A percentile compares a stretch with the other conserved stretches of the same genome.
phyloP scores from a whole-genome alignment of 2,329 filamentous ascomycete genomes.

The Fusarium brevicatenulatum region DNA sequence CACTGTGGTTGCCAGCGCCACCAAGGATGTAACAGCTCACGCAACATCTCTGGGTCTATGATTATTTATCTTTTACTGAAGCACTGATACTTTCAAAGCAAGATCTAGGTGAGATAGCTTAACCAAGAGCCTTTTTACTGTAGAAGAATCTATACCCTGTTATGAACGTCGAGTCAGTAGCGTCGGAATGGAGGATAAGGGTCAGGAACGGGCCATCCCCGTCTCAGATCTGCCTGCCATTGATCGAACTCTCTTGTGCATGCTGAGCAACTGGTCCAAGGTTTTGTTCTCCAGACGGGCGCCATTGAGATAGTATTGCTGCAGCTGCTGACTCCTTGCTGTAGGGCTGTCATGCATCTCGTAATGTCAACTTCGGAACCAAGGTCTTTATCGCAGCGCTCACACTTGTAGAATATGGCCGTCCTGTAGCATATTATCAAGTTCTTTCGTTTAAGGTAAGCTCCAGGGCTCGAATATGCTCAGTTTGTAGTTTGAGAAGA shows the following conservation, averaged over 20 bases:
- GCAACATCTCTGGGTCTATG: too few relatives aligned
- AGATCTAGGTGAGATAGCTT: too few relatives aligned
- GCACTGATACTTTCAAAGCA: too few relatives aligned
- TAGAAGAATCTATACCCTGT: accelerated
- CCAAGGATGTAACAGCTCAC: too few relatives aligned
- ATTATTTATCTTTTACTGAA: too few relatives aligned
- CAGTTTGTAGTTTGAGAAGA: accelerated
- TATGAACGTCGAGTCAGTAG: accelerated
- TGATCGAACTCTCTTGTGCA: not conserved
- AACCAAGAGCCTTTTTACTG: too few relatives aligned
- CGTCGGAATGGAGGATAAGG: not conserved
- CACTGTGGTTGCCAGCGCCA: too few relatives aligned
- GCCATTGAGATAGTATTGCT: accelerated
- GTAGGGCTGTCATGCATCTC: not conserved
- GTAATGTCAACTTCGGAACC: not conserved
- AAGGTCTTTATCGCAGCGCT: not conserved
- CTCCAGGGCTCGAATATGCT: accelerated
- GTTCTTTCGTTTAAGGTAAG: accelerated
- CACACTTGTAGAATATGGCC: not conserved
- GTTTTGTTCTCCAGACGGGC: not conserved
- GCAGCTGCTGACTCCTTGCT: not conserved
- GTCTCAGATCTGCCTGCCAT: not conserved
- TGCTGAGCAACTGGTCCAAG: not conserved
- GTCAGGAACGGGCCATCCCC: not conserved
- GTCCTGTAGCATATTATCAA: not conserved